A percentile compares a stretch with the other conserved stretches of the same genome.
Evolutionary conservation across 768 basidiomycete species (phyloP).

Genomic region (Mycena floridula): DNA sequence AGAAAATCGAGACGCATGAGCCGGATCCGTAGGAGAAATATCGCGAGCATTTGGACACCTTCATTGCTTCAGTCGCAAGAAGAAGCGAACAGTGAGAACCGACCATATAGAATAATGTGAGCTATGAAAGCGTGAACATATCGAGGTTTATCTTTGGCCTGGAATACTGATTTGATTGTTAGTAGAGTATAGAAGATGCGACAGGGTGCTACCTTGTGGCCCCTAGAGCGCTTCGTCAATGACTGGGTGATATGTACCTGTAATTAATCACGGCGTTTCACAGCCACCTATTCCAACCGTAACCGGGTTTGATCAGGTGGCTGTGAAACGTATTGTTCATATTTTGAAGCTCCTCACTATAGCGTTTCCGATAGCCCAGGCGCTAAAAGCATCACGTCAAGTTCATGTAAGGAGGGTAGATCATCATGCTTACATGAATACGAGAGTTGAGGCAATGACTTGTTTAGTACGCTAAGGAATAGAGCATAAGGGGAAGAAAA

Average conservation of each 20-base stretch:
- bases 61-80: too few species aligned
- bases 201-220: constrained; percentile 32
- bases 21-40: constrained; percentile 31
- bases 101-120: constrained; percentile 43
- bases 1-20: constrained; percentile 36
- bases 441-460: constrained; percentile 38
- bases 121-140: constrained; percentile 42
- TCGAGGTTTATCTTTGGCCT: constrained; percentile 36
- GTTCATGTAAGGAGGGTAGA: background rate
- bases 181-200: background rate
- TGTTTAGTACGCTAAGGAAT: constrained; percentile 36
- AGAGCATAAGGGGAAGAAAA: too few species aligned
- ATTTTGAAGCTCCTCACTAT: too few species aligned
- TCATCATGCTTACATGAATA: constrained; percentile 31
- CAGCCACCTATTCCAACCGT: too few species aligned
- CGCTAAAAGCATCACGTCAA: constrained; percentile 15
- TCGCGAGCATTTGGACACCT: constrained; percentile 32
- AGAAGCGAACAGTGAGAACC: too few species aligned
- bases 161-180: constrained; percentile 28
- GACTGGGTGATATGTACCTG: too few species aligned
- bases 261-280: too few species aligned
- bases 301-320: too few species aligned
- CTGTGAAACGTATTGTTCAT: too few species aligned
- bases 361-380: constrained; percentile 48
- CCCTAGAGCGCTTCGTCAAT: too few species aligned